These are phyloP conservation scores for Erysiphe pulchra DNA, from an alignment of 2,329 filamentous ascomycete species.

Conservation along the genomic window DNA sequence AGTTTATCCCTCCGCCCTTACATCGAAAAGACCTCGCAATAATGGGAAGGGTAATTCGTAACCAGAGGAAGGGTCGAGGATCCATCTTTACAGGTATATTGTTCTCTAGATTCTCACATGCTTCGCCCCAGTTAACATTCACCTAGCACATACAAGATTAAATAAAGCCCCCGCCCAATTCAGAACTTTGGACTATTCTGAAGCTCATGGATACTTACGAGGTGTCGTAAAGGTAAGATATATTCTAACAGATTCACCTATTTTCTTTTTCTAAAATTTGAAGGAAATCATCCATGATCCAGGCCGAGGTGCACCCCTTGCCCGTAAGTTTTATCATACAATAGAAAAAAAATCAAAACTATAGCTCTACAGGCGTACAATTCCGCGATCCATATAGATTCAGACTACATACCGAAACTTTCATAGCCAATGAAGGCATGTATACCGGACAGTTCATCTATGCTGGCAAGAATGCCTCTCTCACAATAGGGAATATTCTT, in stretches of 20 bases:
- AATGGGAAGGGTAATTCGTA: slow-evolving; percentile 36
- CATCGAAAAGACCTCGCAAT: neutral
- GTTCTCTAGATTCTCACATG: neutral
- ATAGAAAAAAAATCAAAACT: neutral
- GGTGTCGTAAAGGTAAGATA: slow-evolving; percentile 50
- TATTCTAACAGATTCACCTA: slow-evolving; percentile 14
- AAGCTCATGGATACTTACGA: slow-evolving; percentile 92
- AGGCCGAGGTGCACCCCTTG: slow-evolving; percentile 91
- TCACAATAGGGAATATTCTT: slow-evolving; percentile 94
- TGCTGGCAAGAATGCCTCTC: slow-evolving; percentile 91
- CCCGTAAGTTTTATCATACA: slow-evolving; percentile 36
- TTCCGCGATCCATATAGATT: slow-evolving; percentile 98
- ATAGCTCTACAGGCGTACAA: slow-evolving; percentile 14
- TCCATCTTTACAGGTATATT: slow-evolving; percentile 35
- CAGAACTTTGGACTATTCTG: slow-evolving; percentile 85
- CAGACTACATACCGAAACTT: slow-evolving; percentile 95
- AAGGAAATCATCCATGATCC: slow-evolving; percentile 74
- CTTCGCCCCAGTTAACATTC: neutral
- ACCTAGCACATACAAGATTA: slow-evolving; percentile 52
- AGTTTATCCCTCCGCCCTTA: too few relatives aligned
- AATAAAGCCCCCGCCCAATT: slow-evolving; percentile 93
- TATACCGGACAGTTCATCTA: slow-evolving; percentile 99
- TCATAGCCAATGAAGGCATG: slow-evolving; percentile 99
- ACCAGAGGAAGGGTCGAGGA: slow-evolving; percentile 52
- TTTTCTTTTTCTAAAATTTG: slow-evolving; percentile 40